Conservation (phyloP, 495 filamentous ascomycete species). For the Terfezia boudieri region DNA sequence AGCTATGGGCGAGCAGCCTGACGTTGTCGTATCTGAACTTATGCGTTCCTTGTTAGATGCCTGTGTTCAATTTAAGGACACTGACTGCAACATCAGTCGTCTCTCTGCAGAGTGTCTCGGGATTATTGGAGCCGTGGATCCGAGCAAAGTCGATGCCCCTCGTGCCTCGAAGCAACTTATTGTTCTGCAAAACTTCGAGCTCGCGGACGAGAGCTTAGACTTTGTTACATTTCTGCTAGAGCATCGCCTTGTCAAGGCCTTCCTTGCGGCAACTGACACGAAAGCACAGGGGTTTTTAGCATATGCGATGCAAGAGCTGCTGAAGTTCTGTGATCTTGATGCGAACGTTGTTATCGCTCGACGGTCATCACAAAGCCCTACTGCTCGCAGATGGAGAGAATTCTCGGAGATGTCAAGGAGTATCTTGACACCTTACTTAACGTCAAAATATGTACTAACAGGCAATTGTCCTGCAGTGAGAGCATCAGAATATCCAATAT, state of each 20-base stretch:
- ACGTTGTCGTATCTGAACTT: slow-evolving; percentile 45
- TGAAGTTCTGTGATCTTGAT: slow-evolving; percentile 50
- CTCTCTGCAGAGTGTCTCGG: slow-evolving; percentile 62
- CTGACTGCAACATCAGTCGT: slow-evolving; percentile 37
- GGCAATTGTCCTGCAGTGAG: slow-evolving; percentile 28
- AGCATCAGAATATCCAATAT: slow-evolving; percentile 52
- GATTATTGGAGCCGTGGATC: slow-evolving; percentile 72
- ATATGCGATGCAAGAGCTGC: slow-evolving; percentile 78
- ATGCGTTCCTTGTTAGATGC: slow-evolving; percentile 63
- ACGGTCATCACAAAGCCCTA: not conserved
- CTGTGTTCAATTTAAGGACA: slow-evolving; percentile 51
- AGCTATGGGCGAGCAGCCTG: slow-evolving; percentile 67
- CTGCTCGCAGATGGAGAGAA: slow-evolving; percentile 43
- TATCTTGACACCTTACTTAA: slow-evolving; percentile 64
- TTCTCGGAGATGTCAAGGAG: slow-evolving; percentile 54
- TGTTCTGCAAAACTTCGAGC: slow-evolving; percentile 48
- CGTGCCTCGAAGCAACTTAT: slow-evolving; percentile 59
- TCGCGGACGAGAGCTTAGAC: slow-evolving; percentile 55
- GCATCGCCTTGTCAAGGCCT: slow-evolving; percentile 70
- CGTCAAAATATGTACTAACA: slow-evolving; percentile 54
- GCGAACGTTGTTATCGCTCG: slow-evolving; percentile 22
- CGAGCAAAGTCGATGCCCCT: slow-evolving; percentile 63
- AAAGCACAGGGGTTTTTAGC: slow-evolving; percentile 74
- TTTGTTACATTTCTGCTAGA: slow-evolving; percentile 73
- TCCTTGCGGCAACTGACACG: slow-evolving; percentile 68